Evolutionary conservation across 169 alveolate genomes (phyloP).

Genomic region (Plasmodium vinckei): DNA sequence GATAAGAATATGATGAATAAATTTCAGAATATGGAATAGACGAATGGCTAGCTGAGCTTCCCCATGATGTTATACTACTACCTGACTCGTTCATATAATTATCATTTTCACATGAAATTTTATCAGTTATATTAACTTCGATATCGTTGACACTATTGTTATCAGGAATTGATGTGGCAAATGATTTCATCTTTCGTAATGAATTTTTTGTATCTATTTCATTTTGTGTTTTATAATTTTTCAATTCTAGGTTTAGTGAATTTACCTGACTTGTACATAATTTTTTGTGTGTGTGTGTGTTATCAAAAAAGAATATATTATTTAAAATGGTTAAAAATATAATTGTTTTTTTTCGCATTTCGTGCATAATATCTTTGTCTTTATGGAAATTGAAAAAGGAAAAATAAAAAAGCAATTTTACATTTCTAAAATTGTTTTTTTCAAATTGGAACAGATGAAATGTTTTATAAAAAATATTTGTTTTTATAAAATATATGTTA

Average conservation of each 20-base stretch:
- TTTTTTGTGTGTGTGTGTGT: slow-evolving; percentile 3
- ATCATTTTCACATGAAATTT: neutral
- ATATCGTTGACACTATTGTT: neutral
- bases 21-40: slow-evolving; percentile 1
- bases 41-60: slow-evolving; percentile 1
- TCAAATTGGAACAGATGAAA: slow-evolving; percentile 32
- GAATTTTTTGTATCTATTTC: too few relatives aligned
- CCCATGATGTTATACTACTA: neutral
- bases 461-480: slow-evolving; percentile 22
- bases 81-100: neutral
- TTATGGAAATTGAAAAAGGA: slow-evolving; percentile 38
- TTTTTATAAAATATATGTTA: neutral
- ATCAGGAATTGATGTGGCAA: neutral
- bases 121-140: neutral
- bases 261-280: slow-evolving; percentile 22
- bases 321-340: slow-evolving; percentile 29
- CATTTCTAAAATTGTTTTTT: slow-evolving; percentile 22
- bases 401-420: slow-evolving; percentile 54
- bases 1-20: neutral
- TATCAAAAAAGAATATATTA: slow-evolving; percentile 43
- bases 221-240: too few relatives aligned
- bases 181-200: neutral
- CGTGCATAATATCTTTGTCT: slow-evolving; percentile 13
- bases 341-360: slow-evolving; percentile 25
- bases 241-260: neutral